Conservation (phyloP, 1,139 yeast species). For the Kodamaea suecica region DNA sequence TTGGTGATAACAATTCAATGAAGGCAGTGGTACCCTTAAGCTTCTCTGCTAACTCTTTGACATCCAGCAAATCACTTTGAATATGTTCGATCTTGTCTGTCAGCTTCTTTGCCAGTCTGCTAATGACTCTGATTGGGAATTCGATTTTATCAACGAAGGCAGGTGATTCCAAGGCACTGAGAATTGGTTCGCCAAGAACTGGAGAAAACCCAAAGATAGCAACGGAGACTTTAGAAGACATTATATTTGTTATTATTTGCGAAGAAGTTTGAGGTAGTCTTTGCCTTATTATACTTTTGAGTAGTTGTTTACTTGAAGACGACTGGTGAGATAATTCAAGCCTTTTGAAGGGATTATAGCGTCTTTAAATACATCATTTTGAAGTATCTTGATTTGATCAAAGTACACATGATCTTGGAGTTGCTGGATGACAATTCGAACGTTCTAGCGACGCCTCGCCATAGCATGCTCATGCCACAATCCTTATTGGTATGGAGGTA, state of each 20-base stretch:
- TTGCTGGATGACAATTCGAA: no score
- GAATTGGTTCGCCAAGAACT: slow-evolving; percentile 44
- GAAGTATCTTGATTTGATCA: no score
- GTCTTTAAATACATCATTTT: no score
- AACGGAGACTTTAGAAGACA: slow-evolving; percentile 16
- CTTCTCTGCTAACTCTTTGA: slow-evolving; percentile 26
- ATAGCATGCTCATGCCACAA: no score
- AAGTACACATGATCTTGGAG: no score
- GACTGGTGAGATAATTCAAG: no score
- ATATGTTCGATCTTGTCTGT: slow-evolving; percentile 42
- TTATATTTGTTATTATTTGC: background rate
- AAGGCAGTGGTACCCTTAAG: slow-evolving; percentile 51
- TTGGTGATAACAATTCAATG: slow-evolving; percentile 39
- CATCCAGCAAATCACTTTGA: slow-evolving; percentile 25
- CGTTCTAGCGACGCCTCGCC: no score
- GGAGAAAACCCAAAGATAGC: slow-evolving; percentile 58
- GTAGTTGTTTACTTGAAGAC: no score
- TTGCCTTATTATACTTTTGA: no score
- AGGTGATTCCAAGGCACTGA: slow-evolving; percentile 44
- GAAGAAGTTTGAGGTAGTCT: background rate
- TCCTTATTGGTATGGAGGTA: no score
- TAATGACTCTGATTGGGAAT: slow-evolving; percentile 50
- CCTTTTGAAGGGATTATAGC: no score
- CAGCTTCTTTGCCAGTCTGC: slow-evolving; percentile 38
- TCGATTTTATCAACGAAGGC: slow-evolving; percentile 40